Percentiles rank a stretch among this genome's conserved stretches.
phyloP scores from a whole-genome alignment of 1,284 basidiomycete species.

The Tranzscheliella williamsii region DNA sequence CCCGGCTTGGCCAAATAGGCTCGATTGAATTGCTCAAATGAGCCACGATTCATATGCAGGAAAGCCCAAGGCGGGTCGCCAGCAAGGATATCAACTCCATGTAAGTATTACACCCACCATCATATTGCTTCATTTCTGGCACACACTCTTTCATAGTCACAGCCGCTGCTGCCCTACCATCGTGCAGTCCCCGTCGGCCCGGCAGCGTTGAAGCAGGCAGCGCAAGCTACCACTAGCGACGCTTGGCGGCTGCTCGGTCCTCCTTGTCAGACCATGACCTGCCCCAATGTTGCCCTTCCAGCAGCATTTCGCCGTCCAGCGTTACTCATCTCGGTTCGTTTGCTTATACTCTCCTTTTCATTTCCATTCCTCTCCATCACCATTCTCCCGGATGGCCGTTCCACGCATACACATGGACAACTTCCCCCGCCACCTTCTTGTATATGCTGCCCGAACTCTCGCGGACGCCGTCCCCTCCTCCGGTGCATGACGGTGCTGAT shows the following conservation, averaged over 20 bases:
- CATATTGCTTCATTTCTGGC: neutral
- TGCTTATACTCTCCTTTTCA: neutral
- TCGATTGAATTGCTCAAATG: too few species aligned
- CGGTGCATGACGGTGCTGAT: neutral
- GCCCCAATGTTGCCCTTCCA: neutral
- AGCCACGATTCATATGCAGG: neutral
- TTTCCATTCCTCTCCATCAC: neutral
- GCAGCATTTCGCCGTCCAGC: neutral
- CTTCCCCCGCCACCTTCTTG: neutral
- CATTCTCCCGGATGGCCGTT: neutral
- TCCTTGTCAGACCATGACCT: neutral
- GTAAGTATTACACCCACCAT: slow-evolving; percentile 1
- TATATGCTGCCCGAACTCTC: neutral
- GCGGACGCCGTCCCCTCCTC: neutral
- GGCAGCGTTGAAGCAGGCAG: too few species aligned
- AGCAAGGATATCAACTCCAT: slow-evolving; percentile 1
- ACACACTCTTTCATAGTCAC: too few species aligned
- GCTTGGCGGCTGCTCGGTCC: neutral
- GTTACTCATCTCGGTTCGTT: neutral
- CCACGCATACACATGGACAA: neutral
- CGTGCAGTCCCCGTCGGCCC: too few species aligned
- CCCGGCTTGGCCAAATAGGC: too few species aligned
- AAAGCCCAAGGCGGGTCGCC: neutral
- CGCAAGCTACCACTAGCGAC: too few species aligned
- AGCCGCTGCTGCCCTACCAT: too few species aligned